phyloP scores from a whole-genome alignment of 2,329 filamentous ascomycete species.

The Aureobasidium subglaciale region DNA sequence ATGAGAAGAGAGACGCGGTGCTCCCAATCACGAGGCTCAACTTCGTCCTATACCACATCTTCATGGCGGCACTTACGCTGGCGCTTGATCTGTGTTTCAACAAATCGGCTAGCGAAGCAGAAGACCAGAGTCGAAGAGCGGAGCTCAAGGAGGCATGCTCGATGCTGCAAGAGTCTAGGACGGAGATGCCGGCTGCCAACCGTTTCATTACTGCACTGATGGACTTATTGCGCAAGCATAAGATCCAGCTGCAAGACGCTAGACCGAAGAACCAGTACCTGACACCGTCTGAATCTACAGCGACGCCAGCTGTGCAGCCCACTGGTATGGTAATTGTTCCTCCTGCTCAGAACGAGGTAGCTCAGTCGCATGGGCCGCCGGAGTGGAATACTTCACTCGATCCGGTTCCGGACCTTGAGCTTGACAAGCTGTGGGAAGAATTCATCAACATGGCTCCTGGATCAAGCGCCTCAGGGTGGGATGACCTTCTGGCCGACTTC shows the following conservation, averaged over 20 bases:
- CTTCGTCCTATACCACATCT: slow-evolving; percentile 22
- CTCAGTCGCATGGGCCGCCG: not conserved
- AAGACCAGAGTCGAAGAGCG: slow-evolving; percentile 10
- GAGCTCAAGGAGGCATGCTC: slow-evolving; percentile 22
- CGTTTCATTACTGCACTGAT: slow-evolving; percentile 22
- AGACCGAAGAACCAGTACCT: not conserved
- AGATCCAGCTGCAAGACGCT: slow-evolving; percentile 18
- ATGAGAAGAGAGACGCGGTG: not conserved
- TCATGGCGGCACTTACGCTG: slow-evolving; percentile 23
- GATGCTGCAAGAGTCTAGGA: slow-evolving; percentile 20
- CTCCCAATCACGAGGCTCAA: not conserved
- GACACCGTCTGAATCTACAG: not conserved
- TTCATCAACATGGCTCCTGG: slow-evolving; percentile 20
- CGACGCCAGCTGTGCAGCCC: not conserved
- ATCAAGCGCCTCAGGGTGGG: not conserved
- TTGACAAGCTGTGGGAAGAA: slow-evolving; percentile 23
- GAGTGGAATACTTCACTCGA: not conserved
- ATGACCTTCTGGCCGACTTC: slow-evolving; percentile 3
- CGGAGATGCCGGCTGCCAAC: slow-evolving; percentile 17
- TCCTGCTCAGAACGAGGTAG: not conserved
- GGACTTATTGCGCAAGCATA: slow-evolving; percentile 22
- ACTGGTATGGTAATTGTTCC: too few relatives aligned
- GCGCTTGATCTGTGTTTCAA: slow-evolving; percentile 26
- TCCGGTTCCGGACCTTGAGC: slow-evolving; percentile 14
- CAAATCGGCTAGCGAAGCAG: slow-evolving; percentile 2